A percentile compares a stretch with the other conserved stretches of the same genome.
These are phyloP conservation scores for Trichoderma citrinoviride DNA, from an alignment of 2,329 filamentous ascomycete genomes.

Conservation along the genomic window DNA sequence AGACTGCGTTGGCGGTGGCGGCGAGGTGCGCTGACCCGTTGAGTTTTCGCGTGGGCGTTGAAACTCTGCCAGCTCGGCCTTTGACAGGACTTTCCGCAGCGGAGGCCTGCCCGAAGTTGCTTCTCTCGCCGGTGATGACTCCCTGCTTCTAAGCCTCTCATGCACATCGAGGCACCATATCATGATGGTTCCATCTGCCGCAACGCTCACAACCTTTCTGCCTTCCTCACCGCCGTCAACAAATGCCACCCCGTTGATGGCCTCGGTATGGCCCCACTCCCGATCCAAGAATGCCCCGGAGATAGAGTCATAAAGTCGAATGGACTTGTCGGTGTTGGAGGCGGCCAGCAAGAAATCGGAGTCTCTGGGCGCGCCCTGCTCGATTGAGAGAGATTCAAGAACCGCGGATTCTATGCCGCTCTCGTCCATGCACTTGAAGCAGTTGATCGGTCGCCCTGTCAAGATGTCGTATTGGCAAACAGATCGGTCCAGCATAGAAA, in stretches of 20 bases:
- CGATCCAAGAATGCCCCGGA: slow-evolving; percentile 75
- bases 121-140: slow-evolving; percentile 55
- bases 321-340: slow-evolving; percentile 93
- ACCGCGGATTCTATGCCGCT: slow-evolving; percentile 78
- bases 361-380: slow-evolving; percentile 52
- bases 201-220: slow-evolving; percentile 67
- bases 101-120: slow-evolving; percentile 63
- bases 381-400: slow-evolving; percentile 72
- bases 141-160: slow-evolving; percentile 48
- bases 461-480: slow-evolving; percentile 61
- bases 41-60: slow-evolving; percentile 47
- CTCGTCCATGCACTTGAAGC: slow-evolving; percentile 81
- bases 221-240: slow-evolving; percentile 57
- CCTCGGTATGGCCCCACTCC: slow-evolving; percentile 94
- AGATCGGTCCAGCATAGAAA: slow-evolving; percentile 60
- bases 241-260: slow-evolving; percentile 80
- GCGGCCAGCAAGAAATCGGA: slow-evolving; percentile 75
- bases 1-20: slow-evolving; percentile 41
- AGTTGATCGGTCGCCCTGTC: slow-evolving; percentile 66
- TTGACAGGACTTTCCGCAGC: slow-evolving; percentile 80
- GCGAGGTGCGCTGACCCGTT: slow-evolving; percentile 47
- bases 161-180: slow-evolving; percentile 63
- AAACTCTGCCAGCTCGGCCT: slow-evolving; percentile 81
- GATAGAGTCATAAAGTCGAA: slow-evolving; percentile 80
- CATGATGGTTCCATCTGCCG: slow-evolving; percentile 80